Evolutionary conservation across 2,329 filamentous ascomycete species (phyloP), one percentile per base, ranked within the genome.

Genomic region (Verticillium alfalfae): DNA sequence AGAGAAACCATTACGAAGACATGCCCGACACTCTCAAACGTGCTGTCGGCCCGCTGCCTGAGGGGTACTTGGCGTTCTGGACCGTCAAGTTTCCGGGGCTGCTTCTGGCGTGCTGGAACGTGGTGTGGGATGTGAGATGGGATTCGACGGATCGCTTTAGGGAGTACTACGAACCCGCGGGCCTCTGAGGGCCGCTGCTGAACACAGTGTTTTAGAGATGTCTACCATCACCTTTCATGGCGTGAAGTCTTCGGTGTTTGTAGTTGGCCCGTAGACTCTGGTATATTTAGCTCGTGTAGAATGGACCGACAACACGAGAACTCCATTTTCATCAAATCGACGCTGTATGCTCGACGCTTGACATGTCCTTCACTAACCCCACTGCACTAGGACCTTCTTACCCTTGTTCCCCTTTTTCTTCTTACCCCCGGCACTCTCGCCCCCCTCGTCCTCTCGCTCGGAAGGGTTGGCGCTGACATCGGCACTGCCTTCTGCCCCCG

Each of bases 1-100:
- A 99, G 84, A 91, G 91, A 69, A 97, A 98, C 66, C 95, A 99
- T 72, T 99, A 97, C 73, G 93, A 97, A 70, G 95, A 99, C 73
- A 94, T 99, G 91, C 84, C 91, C 7, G 90, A 93, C 15, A 78
- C 86, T 57, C 84, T 97, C 65, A 94, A 84, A 69, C 79, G 79
- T 64, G 73, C 75, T 36, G 91, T 97, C 0, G 93, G 92, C 0
- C 77, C 87, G 9, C 72, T 94, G 63, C 90, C 92, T 0, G 88
- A 92, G 15, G 92, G 91, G 0, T 97, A 97, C 71, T 78, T 97
- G 55, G 81, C 81, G 12, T 97, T 96, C 70, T 97, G 93, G 91
- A 90, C 90, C 0, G 79, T 84, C 8, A 82, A 85, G 62, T 97
- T 97, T 70, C 92, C 93, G 3, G 86, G 84, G 67, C 74, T 97